Percentiles rank a stretch among this genome's conserved stretches.
These are phyloP conservation scores for Psilocybe azurescens DNA, from an alignment of 768 basidiomycete genomes.

Conservation along the genomic window DNA sequence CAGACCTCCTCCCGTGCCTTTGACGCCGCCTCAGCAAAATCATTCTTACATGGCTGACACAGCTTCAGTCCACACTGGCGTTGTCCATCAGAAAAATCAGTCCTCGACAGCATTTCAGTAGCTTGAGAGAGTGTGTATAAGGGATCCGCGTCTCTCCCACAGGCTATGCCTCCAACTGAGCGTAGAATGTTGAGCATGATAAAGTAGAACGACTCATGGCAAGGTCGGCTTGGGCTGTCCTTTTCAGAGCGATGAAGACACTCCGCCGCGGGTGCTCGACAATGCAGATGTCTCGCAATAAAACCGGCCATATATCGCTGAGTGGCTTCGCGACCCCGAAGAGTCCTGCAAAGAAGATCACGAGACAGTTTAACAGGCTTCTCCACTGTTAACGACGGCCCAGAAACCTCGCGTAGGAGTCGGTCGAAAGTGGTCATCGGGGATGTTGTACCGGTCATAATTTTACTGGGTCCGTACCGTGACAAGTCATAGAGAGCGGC, in stretches of 20 bases:
- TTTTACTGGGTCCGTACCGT: constrained; percentile 74
- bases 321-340: constrained; percentile 68
- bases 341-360: constrained; percentile 43
- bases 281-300: constrained; percentile 58
- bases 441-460: constrained; percentile 54
- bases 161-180: constrained; percentile 71
- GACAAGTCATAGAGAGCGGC: constrained; percentile 78
- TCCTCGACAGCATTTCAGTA: constrained; percentile 72
- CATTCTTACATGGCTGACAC: constrained; percentile 36
- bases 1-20: constrained; percentile 67
- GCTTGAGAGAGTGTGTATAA: constrained; percentile 72
- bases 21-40: constrained; percentile 53
- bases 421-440: constrained; percentile 36
- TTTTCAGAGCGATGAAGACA: constrained; percentile 49
- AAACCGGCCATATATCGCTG: constrained; percentile 69
- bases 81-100: constrained; percentile 71
- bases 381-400: constrained; percentile 21
- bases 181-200: constrained; percentile 76
- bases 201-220: constrained; percentile 76
- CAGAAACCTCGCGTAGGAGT: constrained; percentile 21
- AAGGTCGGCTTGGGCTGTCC: constrained; percentile 42
- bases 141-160: constrained; percentile 77
- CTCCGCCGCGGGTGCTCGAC: constrained; percentile 48
- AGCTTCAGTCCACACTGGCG: constrained; percentile 49
- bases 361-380: constrained; percentile 38